Evolutionary conservation across 2,329 filamentous ascomycete genomes (phyloP).

Genomic region (Calonectria pteridis): DNA sequence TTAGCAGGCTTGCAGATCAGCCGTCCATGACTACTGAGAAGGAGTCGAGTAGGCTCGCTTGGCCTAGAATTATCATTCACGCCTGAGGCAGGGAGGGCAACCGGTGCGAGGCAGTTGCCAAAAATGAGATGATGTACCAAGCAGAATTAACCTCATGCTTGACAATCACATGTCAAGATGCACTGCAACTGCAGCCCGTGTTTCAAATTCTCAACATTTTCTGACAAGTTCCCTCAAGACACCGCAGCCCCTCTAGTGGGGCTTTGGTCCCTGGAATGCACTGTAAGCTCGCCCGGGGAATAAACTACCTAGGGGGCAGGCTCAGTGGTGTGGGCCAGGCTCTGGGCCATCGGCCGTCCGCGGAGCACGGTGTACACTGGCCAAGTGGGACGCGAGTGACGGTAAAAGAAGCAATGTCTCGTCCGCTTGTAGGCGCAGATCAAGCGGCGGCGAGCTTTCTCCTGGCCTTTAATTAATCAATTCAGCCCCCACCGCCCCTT

Average conservation of each 20-base stretch:
- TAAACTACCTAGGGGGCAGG: neutral
- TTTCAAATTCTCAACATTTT: constrained; percentile 6
- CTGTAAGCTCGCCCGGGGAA: neutral
- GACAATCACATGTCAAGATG: constrained; percentile 6
- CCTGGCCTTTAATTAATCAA: neutral
- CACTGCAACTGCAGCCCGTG: neutral
- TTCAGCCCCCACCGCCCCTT: neutral
- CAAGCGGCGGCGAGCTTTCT: neutral
- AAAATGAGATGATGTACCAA: neutral
- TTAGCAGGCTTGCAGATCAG: neutral
- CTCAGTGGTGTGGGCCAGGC: constrained; percentile 3
- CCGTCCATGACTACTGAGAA: neutral
- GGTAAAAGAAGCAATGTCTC: constrained; percentile 3
- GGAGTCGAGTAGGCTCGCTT: too few species aligned
- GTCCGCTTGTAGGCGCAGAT: neutral
- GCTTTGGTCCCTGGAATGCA: neutral
- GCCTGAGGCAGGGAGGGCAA: neutral
- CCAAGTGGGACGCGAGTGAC: neutral
- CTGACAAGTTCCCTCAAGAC: neutral
- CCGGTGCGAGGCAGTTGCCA: neutral
- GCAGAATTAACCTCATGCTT: neutral
- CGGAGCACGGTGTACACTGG: constrained; percentile 15
- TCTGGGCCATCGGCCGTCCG: constrained; percentile 4
- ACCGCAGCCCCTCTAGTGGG: neutral
- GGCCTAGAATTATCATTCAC: neutral